These are phyloP conservation scores for Leccinum fuscescens DNA, from an alignment of 1,284 basidiomycete genomes.

Conservation along the genomic window DNA sequence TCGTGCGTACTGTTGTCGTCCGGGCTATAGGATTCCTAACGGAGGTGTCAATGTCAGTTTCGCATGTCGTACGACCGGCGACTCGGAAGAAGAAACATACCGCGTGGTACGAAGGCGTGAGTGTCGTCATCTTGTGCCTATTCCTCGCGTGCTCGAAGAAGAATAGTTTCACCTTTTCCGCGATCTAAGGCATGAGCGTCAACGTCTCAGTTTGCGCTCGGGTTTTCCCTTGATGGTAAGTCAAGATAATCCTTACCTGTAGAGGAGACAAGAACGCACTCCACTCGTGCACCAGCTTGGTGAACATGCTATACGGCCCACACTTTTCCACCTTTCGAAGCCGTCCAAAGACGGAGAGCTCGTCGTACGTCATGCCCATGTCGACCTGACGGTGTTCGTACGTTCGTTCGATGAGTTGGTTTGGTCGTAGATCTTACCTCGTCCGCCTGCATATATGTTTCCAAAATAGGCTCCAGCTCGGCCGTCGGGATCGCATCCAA, in stretches of 20 bases:
- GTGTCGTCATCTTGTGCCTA: constrained; percentile 98
- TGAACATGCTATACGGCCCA: constrained; percentile 96
- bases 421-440: constrained; percentile 53
- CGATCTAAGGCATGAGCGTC: constrained; percentile 58
- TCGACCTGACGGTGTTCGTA: constrained; percentile 58
- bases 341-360: constrained; percentile 90
- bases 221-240: neutral
- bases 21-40: constrained; percentile 89
- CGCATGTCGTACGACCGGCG: neutral
- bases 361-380: constrained; percentile 99
- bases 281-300: constrained; percentile 93
- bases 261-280: constrained; percentile 75
- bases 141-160: constrained; percentile 98
- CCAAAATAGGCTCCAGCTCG: constrained; percentile 94
- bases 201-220: neutral
- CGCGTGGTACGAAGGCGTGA: constrained; percentile 96
- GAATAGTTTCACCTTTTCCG: constrained; percentile 96
- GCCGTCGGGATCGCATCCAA: constrained; percentile 91
- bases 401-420: neutral
- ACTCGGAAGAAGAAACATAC: constrained; percentile 42
- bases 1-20: constrained; percentile 87
- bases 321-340: constrained; percentile 96
- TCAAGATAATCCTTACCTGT: constrained; percentile 49
- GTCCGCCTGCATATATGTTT: constrained; percentile 92
- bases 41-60: neutral